These are phyloP conservation scores for Aspergillus asperescens DNA, from an alignment of 495 filamentous ascomycete genomes.

Conservation along the genomic window DNA sequence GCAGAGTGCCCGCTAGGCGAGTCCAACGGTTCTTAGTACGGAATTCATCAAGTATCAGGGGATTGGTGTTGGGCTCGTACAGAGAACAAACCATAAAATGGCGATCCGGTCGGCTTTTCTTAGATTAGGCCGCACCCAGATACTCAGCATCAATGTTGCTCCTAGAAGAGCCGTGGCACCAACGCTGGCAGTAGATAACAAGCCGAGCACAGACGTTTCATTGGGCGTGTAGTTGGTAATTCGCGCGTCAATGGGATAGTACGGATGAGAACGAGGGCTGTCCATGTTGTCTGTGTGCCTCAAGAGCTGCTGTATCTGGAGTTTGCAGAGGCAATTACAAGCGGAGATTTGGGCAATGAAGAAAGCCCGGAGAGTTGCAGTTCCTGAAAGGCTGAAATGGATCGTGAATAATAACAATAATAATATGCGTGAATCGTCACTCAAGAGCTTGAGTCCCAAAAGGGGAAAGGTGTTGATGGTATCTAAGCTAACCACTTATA, in stretches of 20 bases:
- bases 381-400: not conserved
- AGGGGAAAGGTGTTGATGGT: not conserved
- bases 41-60: not conserved
- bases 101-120: constrained; percentile 47
- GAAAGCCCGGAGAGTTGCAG: not conserved
- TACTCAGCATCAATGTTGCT: constrained; percentile 44
- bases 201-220: constrained; percentile 45
- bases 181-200: constrained; percentile 50
- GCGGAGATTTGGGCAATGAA: not conserved
- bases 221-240: constrained; percentile 61
- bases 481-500: constrained; percentile 10
- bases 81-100: constrained; percentile 63
- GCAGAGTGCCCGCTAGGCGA: constrained; percentile 55
- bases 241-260: constrained; percentile 59
- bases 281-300: constrained; percentile 13
- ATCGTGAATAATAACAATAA: not conserved
- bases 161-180: constrained; percentile 49
- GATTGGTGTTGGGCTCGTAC: constrained; percentile 34
- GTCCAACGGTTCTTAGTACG: constrained; percentile 7
- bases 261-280: constrained; percentile 51
- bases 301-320: not conserved
- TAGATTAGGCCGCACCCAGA: constrained; percentile 42
- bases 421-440: no score
- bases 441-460: not conserved
- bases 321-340: not conserved